Conservation (phyloP, 2,329 filamentous ascomycete genomes). For the Bretziella fagacearum region DNA sequence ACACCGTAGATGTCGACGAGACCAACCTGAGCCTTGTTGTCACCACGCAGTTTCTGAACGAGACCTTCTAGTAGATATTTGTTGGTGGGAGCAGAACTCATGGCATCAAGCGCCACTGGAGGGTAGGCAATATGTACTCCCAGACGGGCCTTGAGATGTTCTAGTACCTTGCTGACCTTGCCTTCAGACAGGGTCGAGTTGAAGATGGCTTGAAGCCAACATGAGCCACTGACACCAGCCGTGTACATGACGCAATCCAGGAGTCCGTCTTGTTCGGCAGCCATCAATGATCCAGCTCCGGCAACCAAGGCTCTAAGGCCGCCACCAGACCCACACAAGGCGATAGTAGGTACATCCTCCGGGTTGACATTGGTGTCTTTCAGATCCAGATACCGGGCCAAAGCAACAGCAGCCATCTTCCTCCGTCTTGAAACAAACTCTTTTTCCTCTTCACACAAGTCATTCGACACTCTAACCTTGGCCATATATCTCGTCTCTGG, state of each 20-base stretch:
- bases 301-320: slow-evolving; percentile 81
- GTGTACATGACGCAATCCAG: slow-evolving; percentile 94
- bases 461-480: slow-evolving; percentile 60
- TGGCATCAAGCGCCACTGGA: slow-evolving; percentile 59
- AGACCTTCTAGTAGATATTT: slow-evolving; percentile 77
- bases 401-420: slow-evolving; percentile 48
- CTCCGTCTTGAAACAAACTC: slow-evolving; percentile 54
- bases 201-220: slow-evolving; percentile 83
- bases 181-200: slow-evolving; percentile 60
- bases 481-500: slow-evolving; percentile 78
- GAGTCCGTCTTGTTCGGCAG: slow-evolving; percentile 67
- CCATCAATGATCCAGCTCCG: slow-evolving; percentile 68
- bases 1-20: slow-evolving; percentile 88
- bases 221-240: slow-evolving; percentile 86
- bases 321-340: slow-evolving; percentile 85
- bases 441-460: slow-evolving; percentile 71
- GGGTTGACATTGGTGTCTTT: slow-evolving; percentile 69
- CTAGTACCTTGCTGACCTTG: slow-evolving; percentile 51
- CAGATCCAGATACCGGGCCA: slow-evolving; percentile 69
- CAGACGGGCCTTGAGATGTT: slow-evolving; percentile 73
- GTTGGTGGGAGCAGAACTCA: slow-evolving; percentile 82
- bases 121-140: slow-evolving; percentile 87
- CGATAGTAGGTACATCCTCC: slow-evolving; percentile 83
- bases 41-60: slow-evolving; percentile 80
- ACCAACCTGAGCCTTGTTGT: slow-evolving; percentile 62